Evolutionary conservation across 164 flowering plant genomes (phyloP).

Genomic region (Platanus orientalis): DNA sequence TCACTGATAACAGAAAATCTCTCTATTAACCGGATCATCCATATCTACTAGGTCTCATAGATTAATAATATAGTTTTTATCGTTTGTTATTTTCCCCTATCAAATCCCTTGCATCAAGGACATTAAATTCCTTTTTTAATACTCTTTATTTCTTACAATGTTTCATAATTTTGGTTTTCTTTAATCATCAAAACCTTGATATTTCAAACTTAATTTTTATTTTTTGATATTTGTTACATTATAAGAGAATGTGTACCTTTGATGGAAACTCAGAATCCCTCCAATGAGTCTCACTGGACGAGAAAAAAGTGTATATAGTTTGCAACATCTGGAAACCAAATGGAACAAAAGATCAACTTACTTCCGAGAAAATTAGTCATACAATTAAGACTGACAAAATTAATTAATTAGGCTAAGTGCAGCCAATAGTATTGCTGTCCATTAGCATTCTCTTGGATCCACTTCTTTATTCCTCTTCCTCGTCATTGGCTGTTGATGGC

Average conservation of each 20-base stretch:
- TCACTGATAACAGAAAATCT: no score
- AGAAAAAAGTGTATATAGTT: not conserved
- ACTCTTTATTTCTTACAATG: no score
- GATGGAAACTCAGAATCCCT: not conserved
- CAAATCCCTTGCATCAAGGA: no score
- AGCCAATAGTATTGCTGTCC: slow-evolving; percentile 6
- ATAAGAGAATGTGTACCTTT: not conserved
- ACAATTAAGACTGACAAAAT: not conserved
- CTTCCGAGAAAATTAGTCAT: not conserved
- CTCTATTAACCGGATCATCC: no score
- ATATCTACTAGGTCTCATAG: no score
- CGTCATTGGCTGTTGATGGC: slow-evolving; percentile 7
- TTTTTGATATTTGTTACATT: not conserved
- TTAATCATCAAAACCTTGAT: no score
- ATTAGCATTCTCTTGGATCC: slow-evolving; percentile 18
- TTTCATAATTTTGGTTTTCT: no score
- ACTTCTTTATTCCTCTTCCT: slow-evolving; percentile 23
- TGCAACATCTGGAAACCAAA: not conserved
- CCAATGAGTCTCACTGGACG: not conserved
- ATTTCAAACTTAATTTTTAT: no score
- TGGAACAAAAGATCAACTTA: not conserved
- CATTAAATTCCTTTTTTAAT: no score
- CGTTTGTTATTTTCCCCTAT: no score
- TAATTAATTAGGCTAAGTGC: not conserved
- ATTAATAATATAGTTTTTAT: no score